Percentiles rank a stretch among this genome's conserved stretches.
These are phyloP conservation scores for Cladosporium sp. DNA, from an alignment of 2,329 filamentous ascomycete genomes.

Conservation along the genomic window DNA sequence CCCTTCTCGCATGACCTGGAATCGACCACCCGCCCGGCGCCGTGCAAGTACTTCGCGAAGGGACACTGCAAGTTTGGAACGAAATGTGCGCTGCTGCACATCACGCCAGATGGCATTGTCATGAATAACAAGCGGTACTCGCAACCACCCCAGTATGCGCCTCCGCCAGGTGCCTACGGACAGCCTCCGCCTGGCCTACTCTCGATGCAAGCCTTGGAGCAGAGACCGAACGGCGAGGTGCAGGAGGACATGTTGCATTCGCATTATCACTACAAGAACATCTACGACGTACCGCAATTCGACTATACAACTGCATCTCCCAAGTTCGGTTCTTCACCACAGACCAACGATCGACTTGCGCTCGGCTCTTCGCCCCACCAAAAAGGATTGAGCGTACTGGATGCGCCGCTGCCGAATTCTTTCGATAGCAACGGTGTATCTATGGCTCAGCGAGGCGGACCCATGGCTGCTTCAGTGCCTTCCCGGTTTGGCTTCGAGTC, in stretches of 20 bases:
- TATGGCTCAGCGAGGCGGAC: conserved; percentile 83
- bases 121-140: conserved; percentile 73
- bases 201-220: conserved; percentile 40
- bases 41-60: conserved; percentile 99
- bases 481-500: conserved; percentile 89
- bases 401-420: conserved; percentile 88
- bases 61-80: conserved; percentile 99
- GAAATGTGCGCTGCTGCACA: conserved; percentile 95
- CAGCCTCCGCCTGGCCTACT: conserved; percentile 38
- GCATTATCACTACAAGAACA: conserved; percentile 32
- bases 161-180: conserved; percentile 27
- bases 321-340: conserved; percentile 81
- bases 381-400: conserved; percentile 80
- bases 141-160: conserved; percentile 24
- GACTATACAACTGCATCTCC: conserved; percentile 61
- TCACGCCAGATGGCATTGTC: conserved; percentile 87
- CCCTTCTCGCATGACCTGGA: conserved; percentile 95
- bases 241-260: conserved; percentile 34
- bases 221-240: conserved; percentile 29
- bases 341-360: conserved; percentile 68
- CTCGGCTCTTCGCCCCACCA: conserved; percentile 69
- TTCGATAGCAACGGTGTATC: conserved; percentile 97
- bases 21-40: conserved; percentile 77
- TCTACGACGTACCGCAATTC: conserved; percentile 43
- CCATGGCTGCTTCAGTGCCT: conserved; percentile 89